Conservation (phyloP, 148 eudicot species). For the Gaultheria prostrata region DNA sequence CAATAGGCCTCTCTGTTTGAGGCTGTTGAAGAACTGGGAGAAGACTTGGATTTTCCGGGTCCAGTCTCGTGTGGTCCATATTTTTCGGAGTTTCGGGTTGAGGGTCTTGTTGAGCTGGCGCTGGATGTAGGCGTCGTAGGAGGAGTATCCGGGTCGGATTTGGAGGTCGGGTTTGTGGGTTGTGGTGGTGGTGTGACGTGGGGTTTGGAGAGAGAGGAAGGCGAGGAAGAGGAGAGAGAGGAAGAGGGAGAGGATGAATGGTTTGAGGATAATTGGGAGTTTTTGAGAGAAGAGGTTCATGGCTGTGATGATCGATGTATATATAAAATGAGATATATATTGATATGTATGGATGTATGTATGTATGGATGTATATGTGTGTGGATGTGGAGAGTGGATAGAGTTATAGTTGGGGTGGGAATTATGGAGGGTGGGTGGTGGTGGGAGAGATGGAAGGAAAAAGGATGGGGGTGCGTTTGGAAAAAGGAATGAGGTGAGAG, state of each 20-base stretch:
- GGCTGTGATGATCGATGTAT: conserved; percentile 11
- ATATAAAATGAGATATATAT: background rate
- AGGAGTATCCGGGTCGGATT: conserved; percentile 72
- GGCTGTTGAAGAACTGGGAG: conserved; percentile 44
- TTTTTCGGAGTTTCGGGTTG: conserved; percentile 65
- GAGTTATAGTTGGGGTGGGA: background rate
- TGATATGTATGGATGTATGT: background rate
- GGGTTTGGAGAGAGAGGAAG: conserved; percentile 29
- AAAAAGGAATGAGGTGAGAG: background rate
- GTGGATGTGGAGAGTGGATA: background rate
- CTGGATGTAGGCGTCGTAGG: conserved; percentile 69
- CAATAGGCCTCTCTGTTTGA: conserved; percentile 29
- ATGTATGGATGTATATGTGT: background rate
- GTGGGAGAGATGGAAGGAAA: background rate
- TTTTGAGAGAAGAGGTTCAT: conserved; percentile 20
- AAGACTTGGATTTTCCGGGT: conserved; percentile 70
- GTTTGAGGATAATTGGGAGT: conserved; percentile 35
- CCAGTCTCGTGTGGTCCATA: conserved; percentile 94
- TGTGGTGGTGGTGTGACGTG: conserved; percentile 9
- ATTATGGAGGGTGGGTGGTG: background rate
- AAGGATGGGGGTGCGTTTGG: background rate
- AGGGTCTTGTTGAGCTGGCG: conserved; percentile 86
- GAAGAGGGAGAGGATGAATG: conserved; percentile 35
- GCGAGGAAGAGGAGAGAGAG: conserved; percentile 42
- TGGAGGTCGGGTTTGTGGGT: conserved; percentile 33